Conservation (phyloP, 768 basidiomycete species). For the Pisolithus albus region DNA sequence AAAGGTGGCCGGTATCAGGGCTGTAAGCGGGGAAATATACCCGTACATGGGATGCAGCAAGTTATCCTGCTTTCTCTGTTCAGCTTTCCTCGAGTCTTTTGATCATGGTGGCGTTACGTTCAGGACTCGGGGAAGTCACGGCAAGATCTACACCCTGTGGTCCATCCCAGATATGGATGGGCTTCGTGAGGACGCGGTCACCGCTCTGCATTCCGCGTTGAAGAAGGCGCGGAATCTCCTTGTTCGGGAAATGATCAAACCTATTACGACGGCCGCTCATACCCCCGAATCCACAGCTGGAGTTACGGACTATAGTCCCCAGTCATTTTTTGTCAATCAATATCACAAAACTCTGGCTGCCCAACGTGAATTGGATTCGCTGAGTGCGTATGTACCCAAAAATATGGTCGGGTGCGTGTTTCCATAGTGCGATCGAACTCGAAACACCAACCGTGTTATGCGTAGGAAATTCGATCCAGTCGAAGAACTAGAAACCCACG, state of each 20-base stretch:
- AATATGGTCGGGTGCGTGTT: background rate
- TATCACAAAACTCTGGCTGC: background rate
- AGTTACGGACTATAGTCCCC: background rate
- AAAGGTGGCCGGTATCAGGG: background rate
- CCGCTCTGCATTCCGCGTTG: background rate
- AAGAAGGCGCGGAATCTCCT: constrained; percentile 1
- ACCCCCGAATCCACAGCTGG: background rate
- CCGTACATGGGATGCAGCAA: constrained; percentile 5
- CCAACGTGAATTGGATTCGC: background rate
- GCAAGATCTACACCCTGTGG: constrained; percentile 2
- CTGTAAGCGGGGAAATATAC: background rate
- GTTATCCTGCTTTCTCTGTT: constrained; percentile 2
- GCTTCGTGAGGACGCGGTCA: background rate
- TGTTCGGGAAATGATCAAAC: background rate
- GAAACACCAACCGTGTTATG: background rate
- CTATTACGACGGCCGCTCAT: background rate
- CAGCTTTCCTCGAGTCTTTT: constrained; percentile 1
- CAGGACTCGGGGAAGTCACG: constrained; percentile 1
- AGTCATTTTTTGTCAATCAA: background rate
- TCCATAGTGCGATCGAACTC: background rate
- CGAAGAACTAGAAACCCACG: background rate
- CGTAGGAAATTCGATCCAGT: too few relatives aligned
- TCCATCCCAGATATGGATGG: background rate
- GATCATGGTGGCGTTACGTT: background rate
- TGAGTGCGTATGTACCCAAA: background rate